A percentile compares a stretch with the other conserved stretches of the same genome.
Conservation (phyloP, 2,329 filamentous ascomycete genomes). For the Pyrenochaeta sp. region DNA sequence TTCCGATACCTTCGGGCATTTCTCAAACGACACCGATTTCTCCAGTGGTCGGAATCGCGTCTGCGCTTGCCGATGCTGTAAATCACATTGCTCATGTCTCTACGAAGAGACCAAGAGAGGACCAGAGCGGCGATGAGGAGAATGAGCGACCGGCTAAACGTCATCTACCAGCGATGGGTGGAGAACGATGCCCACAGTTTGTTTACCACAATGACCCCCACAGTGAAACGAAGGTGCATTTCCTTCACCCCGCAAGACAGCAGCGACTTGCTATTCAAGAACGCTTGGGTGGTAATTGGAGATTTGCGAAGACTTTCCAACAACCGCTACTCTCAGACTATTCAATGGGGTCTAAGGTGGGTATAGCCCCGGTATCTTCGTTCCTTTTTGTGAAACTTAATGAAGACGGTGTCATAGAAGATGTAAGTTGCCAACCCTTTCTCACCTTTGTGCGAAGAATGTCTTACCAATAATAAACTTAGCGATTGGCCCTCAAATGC, state of each 20-base stretch:
- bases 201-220: constrained; percentile 5
- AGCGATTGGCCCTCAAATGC: constrained; percentile 4
- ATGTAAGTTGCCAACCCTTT: not conserved
- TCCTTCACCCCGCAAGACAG: constrained; percentile 1
- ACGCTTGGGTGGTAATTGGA: constrained; percentile 1
- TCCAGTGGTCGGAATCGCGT: too few species aligned
- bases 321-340: not conserved
- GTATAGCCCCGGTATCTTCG: not conserved
- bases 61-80: too few species aligned
- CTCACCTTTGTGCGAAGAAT: not conserved
- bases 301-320: constrained; percentile 5
- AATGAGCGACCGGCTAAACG: constrained; percentile 3
- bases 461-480: too few species aligned
- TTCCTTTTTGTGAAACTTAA: constrained; percentile 8
- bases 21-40: not conserved
- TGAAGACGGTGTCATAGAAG: not conserved
- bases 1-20: not conserved
- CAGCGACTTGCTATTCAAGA: constrained; percentile 1
- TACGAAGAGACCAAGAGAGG: not conserved
- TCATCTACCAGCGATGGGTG: not conserved
- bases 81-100: not conserved
- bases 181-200: constrained; percentile 6
- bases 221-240: not conserved
- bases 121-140: not conserved
- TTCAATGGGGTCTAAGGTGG: not conserved